Base-by-base conservation (phyloP, 345 rosid genomes). In the Sisymbrium irio region DNA sequence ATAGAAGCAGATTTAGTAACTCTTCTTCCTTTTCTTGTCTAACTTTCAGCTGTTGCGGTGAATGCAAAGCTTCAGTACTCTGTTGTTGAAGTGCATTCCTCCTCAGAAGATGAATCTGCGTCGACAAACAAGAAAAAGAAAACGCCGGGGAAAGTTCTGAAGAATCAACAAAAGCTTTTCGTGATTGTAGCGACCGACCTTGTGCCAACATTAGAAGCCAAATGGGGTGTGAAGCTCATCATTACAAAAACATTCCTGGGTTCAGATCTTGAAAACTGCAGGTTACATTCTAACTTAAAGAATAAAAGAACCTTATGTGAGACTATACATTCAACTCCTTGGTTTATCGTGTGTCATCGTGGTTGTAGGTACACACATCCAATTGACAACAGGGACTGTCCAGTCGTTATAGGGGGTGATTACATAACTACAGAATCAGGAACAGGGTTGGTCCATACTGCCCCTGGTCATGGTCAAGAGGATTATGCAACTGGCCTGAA, bases 401-500 rank as follows among this genome's bases (percentile, higher is more conserved):
- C 90, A 32, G 96, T 91, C 67, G 89, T 94, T 54, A 73, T 89
- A 36, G 98, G 96, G 64, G 97, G 97, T 76, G 98, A 89, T 74
- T 91, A 94, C 79, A 91, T 94, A 73, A 94, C 97, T 18, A 94
- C 95, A n/a, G 98, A 94, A 82, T 85, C 97, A 36, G 97, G 98
- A 82, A 94, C 97, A 61, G 97, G 98, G 60, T 82, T 94, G 75
- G 97, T 94, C 79, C 98, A 94, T 84, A 94, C 97, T 27, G 98
- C 98, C 79, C 98, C 98, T 65, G 97, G 97, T 69, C 98, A 94
- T 84, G 98, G 98, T 73, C 97, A 85, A 81, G 98, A 94, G 80
- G 98, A 94, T 81, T 91, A 91, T 77, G 81, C 77, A 62, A 94
- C 96, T 37, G 95, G 96, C 71, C 69, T 85, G 67, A 94, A 94